These are phyloP conservation scores for Lasiodiplodia hormozganensis DNA, from an alignment of 2,329 filamentous ascomycete species.

Conservation along the genomic window DNA sequence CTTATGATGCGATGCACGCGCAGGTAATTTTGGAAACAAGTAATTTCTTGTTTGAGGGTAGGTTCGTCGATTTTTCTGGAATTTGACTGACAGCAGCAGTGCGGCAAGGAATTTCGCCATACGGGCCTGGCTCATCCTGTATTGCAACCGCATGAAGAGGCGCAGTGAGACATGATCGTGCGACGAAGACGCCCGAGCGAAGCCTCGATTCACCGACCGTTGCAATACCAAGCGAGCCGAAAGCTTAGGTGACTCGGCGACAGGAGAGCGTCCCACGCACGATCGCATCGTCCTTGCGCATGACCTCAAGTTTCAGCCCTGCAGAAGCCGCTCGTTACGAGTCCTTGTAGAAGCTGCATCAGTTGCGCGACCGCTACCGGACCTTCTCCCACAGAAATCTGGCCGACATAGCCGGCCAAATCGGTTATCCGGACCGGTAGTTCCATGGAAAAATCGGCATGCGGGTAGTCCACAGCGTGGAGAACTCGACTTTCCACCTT, in stretches of 20 bases:
- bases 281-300: neutral
- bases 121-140: neutral
- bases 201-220: neutral
- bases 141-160: neutral
- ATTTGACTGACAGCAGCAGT: neutral
- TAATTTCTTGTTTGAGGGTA: neutral
- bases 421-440: neutral
- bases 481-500: neutral
- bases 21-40: no score
- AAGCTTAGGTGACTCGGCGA: neutral
- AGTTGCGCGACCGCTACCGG: neutral
- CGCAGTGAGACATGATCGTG: neutral
- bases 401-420: neutral
- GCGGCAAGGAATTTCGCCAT: neutral
- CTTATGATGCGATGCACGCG: neutral
- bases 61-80: neutral
- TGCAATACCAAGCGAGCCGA: neutral
- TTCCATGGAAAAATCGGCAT: neutral
- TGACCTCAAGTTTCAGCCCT: neutral
- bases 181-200: neutral
- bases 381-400: neutral
- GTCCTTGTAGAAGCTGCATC: neutral
- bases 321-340: neutral
- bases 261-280: neutral
- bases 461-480: neutral